Base-by-base conservation (phyloP, 345 rosid genomes). In the Cochlearia excelsa region DNA sequence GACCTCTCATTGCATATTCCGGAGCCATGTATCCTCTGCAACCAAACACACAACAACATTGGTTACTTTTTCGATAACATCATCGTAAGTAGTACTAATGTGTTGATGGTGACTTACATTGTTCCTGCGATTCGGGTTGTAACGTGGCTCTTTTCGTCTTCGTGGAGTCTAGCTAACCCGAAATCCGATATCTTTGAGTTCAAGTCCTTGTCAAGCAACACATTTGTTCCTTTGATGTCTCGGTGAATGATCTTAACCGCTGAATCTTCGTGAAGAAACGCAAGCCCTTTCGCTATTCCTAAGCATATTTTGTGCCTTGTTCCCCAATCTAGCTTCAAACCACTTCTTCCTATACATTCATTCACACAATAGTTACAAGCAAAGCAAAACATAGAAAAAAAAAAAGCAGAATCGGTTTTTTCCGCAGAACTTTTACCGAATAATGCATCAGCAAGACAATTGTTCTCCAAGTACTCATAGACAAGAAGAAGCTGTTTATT, bases 21-120 rank as follows among this genome's bases (percentile, higher is more conserved):
- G 84, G 84, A 27, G 82, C 87, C 78, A 82, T 82, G 6, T 78
- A 82, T 52, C 80, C 83, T 53, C 81, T 80, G 73, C 43, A 74
- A 39, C 23, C 34, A 11, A 53, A 2, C 37, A 34, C 37, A 34
- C 23, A 48, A 39, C 4, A 41, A 26, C 2, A 44, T 34, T 9
- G 33, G 26, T 46, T 30, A 46, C 30, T 7, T 46, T 0, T 46
- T 57, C 0, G n/a, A 59, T 42, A 7, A 50, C 3, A 35, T 40
- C 1, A 34, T 41, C 3, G 38, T 26, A 5, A n/a, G 46, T 57
- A 3, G 37, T 9, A 23, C 26, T 30, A 37, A 49, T 31, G 5
- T 30, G 39, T 42, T 0, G 11, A 38, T 42, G 30, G 57, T 42
- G 7, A 50, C 5, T 54, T 37, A 78, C 84, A 82, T 78, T 30